Base-by-base conservation (phyloP, 495 filamentous ascomycete genomes). In the Emericellopsis terricola region DNA sequence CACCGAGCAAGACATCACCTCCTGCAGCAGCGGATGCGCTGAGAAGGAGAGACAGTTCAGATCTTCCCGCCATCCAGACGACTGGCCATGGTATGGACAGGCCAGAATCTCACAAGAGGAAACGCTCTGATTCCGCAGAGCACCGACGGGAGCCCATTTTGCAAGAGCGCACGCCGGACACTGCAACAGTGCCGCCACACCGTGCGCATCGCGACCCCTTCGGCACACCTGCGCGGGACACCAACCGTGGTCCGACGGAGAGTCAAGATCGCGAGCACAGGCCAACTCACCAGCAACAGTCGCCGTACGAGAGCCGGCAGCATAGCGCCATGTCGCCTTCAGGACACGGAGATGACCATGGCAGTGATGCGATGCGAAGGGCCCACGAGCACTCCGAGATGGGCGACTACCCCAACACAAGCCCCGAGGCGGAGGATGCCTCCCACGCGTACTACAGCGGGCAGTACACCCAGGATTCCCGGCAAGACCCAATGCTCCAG, bases 401-500 rank as follows among this genome's bases (percentile, higher is more conserved):
- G 8, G 48, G 46, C 30, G 59, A 62, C 34, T 66, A 66, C 33
- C 44, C 50, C 6, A 47, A 51, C 21, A 55, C 55, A 13, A 69
- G 65, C 33, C 65, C 67, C 2, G 64, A 62, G 15, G 57, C 55
- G 21, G 62, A 64, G 14, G 61, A 65, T 24, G 48, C 50, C 18
- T 52, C 58, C 19, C 38, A 50, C 29, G 36, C 48, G 19, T 62
- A 64, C 31, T 51, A 54, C 3, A 53, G 50, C 18, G 23, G 46
- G 21, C 52, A 50, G 19, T 68, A 69, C 36, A 56, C 51, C 3
- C 42, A 55, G 10, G 65, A 64, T 33, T 57, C 60, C 33, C 52
- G 61, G 42, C 54, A 58, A 41, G 60, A 67, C 29, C 49, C 59
- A 17, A 43, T 64, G 14, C 52, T 71, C 14, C 73, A 84, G 53